A percentile compares a stretch with the other conserved stretches of the same genome.
Conservation (phyloP, 257 asterid genomes). For the Solanum boliviense region DNA sequence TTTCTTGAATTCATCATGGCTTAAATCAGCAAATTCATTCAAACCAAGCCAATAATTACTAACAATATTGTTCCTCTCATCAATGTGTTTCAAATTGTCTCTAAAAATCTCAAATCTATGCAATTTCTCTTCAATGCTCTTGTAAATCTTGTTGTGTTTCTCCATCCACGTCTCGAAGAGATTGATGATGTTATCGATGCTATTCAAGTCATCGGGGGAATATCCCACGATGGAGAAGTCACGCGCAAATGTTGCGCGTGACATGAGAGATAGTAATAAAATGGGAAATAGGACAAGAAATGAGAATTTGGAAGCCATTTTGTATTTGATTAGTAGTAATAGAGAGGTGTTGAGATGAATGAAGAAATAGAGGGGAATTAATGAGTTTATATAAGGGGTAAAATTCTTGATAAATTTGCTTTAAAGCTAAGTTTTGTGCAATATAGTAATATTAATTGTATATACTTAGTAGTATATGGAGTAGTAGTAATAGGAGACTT, state of each 20-base stretch:
- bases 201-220: conserved; percentile 32
- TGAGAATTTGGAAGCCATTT: conserved; percentile 36
- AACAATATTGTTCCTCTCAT: conserved; percentile 41
- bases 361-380: background rate
- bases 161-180: conserved; percentile 58
- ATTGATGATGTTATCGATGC: conserved; percentile 45
- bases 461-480: background rate
- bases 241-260: conserved; percentile 7
- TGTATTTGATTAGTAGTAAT: background rate
- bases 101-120: conserved; percentile 56
- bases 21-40: conserved; percentile 59
- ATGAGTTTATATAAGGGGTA: conserved; percentile 6
- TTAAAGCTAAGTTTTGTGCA: conserved; percentile 14
- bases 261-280: background rate
- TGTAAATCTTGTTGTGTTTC: conserved; percentile 37
- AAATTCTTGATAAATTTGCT: conserved; percentile 7
- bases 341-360: conserved; percentile 16
- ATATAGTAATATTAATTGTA: background rate
- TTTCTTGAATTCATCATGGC: conserved; percentile 53
- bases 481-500: conserved; percentile 22
- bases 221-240: conserved; percentile 59
- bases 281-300: conserved; percentile 19
- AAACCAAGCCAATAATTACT: conserved; percentile 55
- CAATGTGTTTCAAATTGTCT: conserved; percentile 48
- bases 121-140: conserved; percentile 44